Base-by-base conservation (phyloP, 306 rosid genomes). In the Hippophae gyantsensis region DNA sequence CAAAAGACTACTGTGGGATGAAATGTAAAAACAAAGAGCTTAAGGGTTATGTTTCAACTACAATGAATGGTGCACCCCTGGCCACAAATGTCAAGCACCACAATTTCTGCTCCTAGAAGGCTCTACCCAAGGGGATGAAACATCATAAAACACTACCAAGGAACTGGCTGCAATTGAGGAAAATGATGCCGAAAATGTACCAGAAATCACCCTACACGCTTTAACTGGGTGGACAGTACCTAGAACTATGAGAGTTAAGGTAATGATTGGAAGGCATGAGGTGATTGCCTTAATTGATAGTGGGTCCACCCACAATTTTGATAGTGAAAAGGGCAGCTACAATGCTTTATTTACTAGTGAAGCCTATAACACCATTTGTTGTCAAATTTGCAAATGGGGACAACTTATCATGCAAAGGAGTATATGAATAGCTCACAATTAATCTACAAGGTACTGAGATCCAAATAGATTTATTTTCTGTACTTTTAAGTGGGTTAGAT, bases 31-130 rank as follows among this genome's bases (percentile, higher is more conserved):
- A 13, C 10, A 11, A 7, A 13, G 6, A 5, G 62, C 62, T 43
- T 32, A 58, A 42, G 49, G 62, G 6, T 8, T 58, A 4, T 58
- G 62, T 58, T 58, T 58, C 5, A 58, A 58, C 5, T 58, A 12
- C 40, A 43, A n/a, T 58, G 48, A 58, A 43, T 13, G 13, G 9
- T 58, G 42, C 8, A 58, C 48, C 6, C 49, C 0, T 11, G 50
- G 49, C 6, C 50, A 58, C 38, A 14, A 58, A 7, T 58, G 62
- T 40, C n/a, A 41, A 40, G 27, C 14, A n/a, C 48, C 62, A 14
- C 49, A 58, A 10, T 13, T 41, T 48, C 1, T 58, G 38, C 1
- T 58, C 13, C 44, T 58, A 5, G 48, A n/a, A n/a, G n/a, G n/a
- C n/a, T n/a, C n/a, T 18, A 18, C 18, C 18, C 18, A 18, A 18